Conservation (phyloP, 306 rosid species). For the Medicago arabica region DNA sequence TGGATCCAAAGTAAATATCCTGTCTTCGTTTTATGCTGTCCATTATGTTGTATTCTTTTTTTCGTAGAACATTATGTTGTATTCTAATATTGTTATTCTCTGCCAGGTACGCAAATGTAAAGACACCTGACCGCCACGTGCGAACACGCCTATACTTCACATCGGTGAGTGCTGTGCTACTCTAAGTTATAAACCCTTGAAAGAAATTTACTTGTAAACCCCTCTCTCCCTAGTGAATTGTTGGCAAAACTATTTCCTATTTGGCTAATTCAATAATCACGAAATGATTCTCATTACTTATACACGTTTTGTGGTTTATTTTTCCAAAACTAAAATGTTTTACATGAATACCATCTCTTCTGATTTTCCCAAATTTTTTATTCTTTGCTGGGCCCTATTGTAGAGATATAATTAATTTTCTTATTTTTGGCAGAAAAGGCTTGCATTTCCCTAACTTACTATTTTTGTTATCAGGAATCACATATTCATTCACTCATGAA, state of each 20-base stretch:
- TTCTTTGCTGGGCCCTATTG: no score
- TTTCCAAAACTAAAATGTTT: neutral
- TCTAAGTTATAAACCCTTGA: constrained; percentile 19
- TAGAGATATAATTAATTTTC: no score
- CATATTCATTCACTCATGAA: constrained; percentile 97
- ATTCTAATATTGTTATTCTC: constrained; percentile 37
- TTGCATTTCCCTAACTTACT: neutral
- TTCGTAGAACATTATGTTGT: neutral
- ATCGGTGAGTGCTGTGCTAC: constrained; percentile 65
- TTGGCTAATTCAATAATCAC: constrained; percentile 11
- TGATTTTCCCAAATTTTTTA: neutral
- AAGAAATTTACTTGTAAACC: constrained; percentile 7
- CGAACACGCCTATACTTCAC: constrained; percentile 96
- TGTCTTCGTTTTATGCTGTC: constrained; percentile 28
- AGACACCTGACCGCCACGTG: constrained; percentile 94
- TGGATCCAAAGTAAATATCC: constrained; percentile 82
- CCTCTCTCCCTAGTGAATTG: neutral
- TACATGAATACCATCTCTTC: neutral
- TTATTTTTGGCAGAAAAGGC: neutral
- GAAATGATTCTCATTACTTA: neutral
- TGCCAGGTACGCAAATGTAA: constrained; percentile 92
- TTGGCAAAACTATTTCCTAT: constrained; percentile 10
- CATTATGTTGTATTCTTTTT: constrained; percentile 9
- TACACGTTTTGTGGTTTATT: constrained; percentile 4
- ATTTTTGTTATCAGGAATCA: constrained; percentile 72